Percentiles rank a stretch among this genome's conserved stretches.
Evolutionary conservation across 768 basidiomycete species (phyloP).

Genomic region (Lyophyllum decastes): DNA sequence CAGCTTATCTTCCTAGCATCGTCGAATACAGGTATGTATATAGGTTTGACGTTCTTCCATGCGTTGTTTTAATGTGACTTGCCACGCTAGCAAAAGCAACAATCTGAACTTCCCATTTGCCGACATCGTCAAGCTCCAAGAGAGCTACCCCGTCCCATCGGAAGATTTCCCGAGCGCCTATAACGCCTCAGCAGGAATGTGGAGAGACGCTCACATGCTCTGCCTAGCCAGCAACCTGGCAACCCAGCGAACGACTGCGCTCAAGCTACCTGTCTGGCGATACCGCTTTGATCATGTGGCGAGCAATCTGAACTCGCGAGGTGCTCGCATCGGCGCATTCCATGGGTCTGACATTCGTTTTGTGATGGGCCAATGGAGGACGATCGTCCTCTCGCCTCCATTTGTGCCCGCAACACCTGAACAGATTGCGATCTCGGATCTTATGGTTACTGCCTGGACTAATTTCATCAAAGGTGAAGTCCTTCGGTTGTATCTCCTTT

Average conservation of each 20-base stretch:
- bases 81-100: slow-evolving; percentile 27
- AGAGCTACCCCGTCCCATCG: slow-evolving; percentile 29
- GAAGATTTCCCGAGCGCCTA: slow-evolving; percentile 29
- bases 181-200: slow-evolving; percentile 34
- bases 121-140: slow-evolving; percentile 20
- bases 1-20: slow-evolving; percentile 32
- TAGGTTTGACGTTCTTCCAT: neutral
- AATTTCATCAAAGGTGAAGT: slow-evolving; percentile 34
- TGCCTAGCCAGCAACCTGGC: slow-evolving; percentile 31
- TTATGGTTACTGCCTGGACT: slow-evolving; percentile 36
- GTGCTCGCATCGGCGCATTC: slow-evolving; percentile 32
- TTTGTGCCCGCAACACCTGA: slow-evolving; percentile 24
- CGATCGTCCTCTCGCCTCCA: slow-evolving; percentile 30
- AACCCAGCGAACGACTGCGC: slow-evolving; percentile 10
- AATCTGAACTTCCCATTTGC: slow-evolving; percentile 35
- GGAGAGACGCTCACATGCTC: slow-evolving; percentile 36
- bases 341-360: slow-evolving; percentile 33
- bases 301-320: slow-evolving; percentile 32
- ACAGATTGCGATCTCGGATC: slow-evolving; percentile 30
- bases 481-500: neutral
- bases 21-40: slow-evolving; percentile 21
- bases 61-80: neutral
- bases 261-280: slow-evolving; percentile 28
- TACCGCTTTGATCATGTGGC: slow-evolving; percentile 34
- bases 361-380: slow-evolving; percentile 34